Base-by-base conservation (phyloP, 2,329 filamentous ascomycete genomes). In the Ophiosphaerella korrae region DNA sequence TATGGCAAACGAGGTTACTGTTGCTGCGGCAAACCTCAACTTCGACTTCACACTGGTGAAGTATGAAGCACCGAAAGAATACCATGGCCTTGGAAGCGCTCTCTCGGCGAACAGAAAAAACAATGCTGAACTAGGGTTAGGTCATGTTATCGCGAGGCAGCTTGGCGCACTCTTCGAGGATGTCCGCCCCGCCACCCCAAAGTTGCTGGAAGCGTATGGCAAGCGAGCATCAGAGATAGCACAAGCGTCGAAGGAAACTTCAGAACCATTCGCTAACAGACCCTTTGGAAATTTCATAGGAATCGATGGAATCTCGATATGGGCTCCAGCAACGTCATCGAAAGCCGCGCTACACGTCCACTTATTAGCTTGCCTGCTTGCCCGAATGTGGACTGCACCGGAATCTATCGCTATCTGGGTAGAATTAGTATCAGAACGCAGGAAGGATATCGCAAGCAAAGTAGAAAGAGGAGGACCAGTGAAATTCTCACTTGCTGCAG, bases 341-440 rank as follows among this genome's bases (percentile, higher is more conserved):
- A 26, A 42, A 1, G 50, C 45, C 1, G 66, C 71, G 0, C 55
- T 76, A 2, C 54, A 58, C 1, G 52, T 71, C 0, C 69, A 76
- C 39, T 59, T 77, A 0, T 71, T 77, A 1, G 73, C 69, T 1
- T 75, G 74, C 48, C 72, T 77, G 61, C 52, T 77, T 2, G 72
- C 73, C 0, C 53, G 71, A 0, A 64, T 73, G 1, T 76, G 62
- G 53, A 46, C 23, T 3, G 23, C 26, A 4, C 12, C 51, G 1
- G 64, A 73, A 52, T 70, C 73, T 2, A 67, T 53, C 1, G 62
- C 72, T 0, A 54, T 75, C 1, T 76, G 74, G 74, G 57, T 59
- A 0, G 69, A 76, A 46, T 16, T 76, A 3, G 57, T 75, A 4
- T 29, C 58, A 41, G 46, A 48, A 14, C 39, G 58, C 35, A 56